Evolutionary conservation across 2,329 filamentous ascomycete genomes (phyloP), one percentile per base, ranked within the genome.

Genomic region (Lecanoromycetidae sp.): DNA sequence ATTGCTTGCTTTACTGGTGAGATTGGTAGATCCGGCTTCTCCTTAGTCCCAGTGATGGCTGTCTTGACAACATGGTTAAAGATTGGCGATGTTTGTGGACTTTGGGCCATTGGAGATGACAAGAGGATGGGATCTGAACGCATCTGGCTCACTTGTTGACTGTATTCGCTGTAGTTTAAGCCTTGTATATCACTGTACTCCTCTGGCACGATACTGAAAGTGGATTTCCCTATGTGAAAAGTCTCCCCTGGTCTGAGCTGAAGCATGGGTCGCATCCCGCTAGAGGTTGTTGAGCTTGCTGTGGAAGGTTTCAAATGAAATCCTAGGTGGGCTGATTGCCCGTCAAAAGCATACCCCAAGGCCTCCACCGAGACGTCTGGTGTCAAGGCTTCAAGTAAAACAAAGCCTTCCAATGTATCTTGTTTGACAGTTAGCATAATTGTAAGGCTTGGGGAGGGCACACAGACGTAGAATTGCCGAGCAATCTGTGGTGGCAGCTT

Each of bases 391-490:
- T 50, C 20, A 23, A 50, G 35, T 15, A 13, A 41, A n/a, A 40
- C 48, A n/a, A 17, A 37, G 10, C 35, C 41, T 13, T 40, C 45
- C 9, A 35, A 20, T 13, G 41, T 34, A 25, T 49, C 47, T 49
- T 27, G 8, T n/a, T n/a, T 15, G 8, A 26, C n/a, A n/a, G 8
- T 47, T 30, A 41, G 42, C 12, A 39, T 3, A 12, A 22, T 40
- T 15, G 26, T 15, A 37, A 17, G 4, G 23, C 5, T 6, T 23
- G 9, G 15, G 20, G 15, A 32, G 4, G 25, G 19, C 17, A n/a
- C 19, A 35, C 43, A 15, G n/a, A 50, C 48, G 30, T 15, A 50
- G 48, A 22, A 41, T 26, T 23, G 37, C 42, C 12, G 36, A 29
- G 23, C 22, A 41, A 26, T 40, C 44, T 5, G 30, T 26, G 8